A percentile compares a stretch with the other conserved stretches of the same genome.
Evolutionary conservation across 1,284 basidiomycete species (phyloP).

Genomic region (Macrocybe sp.): DNA sequence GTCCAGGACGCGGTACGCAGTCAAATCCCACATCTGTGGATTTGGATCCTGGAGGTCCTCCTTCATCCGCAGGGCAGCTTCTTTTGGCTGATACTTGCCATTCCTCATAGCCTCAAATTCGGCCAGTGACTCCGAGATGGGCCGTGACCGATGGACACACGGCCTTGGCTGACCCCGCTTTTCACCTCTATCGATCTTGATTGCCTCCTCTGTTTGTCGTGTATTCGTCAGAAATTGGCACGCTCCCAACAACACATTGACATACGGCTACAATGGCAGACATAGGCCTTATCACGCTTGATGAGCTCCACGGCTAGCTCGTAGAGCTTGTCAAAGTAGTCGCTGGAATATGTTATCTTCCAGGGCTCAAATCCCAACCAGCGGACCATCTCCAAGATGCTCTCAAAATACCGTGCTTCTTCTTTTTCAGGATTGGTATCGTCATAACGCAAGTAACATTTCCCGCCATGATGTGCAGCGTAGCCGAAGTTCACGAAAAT

Average conservation of each 20-base stretch:
- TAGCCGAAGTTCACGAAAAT: slow-evolving; percentile 99
- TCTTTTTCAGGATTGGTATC: slow-evolving; percentile 99
- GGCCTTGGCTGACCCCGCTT: slow-evolving; percentile 81
- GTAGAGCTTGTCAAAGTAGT: slow-evolving; percentile 91
- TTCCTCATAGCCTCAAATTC: slow-evolving; percentile 95
- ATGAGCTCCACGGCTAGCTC: slow-evolving; percentile 91
- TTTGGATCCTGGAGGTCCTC: slow-evolving; percentile 92
- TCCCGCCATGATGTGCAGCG: slow-evolving; percentile 87
- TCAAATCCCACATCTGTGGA: slow-evolving; percentile 99
- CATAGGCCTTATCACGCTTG: slow-evolving; percentile 88
- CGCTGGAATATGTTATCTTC: slow-evolving; percentile 99
- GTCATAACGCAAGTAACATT: slow-evolving; percentile 93
- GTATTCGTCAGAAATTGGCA: background rate
- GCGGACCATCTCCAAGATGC: slow-evolving; percentile 90
- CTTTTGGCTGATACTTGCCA: slow-evolving; percentile 86
- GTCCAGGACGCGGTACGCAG: slow-evolving; percentile 92
- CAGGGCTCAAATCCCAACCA: slow-evolving; percentile 99
- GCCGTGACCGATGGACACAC: slow-evolving; percentile 84
- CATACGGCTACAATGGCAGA: slow-evolving; percentile 93
- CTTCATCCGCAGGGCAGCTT: slow-evolving; percentile 96
- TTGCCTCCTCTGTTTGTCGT: slow-evolving; percentile 71
- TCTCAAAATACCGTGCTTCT: slow-evolving; percentile 94
- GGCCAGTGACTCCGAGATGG: slow-evolving; percentile 77
- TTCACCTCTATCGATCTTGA: slow-evolving; percentile 83
- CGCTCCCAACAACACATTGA: slow-evolving; percentile 11